Percentiles rank a stretch among this genome's conserved stretches.
These are phyloP conservation scores for Nephelium lappaceum DNA, from an alignment of 345 rosid species.

Conservation along the genomic window DNA sequence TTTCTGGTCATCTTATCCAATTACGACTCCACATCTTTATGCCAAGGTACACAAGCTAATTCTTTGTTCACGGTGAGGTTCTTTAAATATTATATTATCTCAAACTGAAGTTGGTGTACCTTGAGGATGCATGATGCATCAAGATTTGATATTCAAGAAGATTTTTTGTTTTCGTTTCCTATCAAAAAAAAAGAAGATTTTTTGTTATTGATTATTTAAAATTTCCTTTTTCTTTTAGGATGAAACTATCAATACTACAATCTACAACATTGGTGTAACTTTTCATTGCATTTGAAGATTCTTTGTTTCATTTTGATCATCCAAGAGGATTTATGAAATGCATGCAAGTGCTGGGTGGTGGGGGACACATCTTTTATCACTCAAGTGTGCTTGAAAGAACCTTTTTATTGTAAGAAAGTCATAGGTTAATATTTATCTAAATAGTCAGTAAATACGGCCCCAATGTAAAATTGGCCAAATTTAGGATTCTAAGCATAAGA, in stretches of 20 bases:
- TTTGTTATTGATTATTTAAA: background rate
- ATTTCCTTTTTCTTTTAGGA: background rate
- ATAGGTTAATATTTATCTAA: background rate
- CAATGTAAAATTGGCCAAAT: background rate
- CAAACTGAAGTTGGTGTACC: background rate
- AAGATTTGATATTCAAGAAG: background rate
- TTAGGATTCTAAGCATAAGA: background rate
- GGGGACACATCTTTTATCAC: background rate
- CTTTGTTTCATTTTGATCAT: conserved; percentile 3
- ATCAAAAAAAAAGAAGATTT: no score
- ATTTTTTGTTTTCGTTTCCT: no score
- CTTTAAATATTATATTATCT: background rate
- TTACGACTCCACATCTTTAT: conserved; percentile 70
- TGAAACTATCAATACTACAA: background rate
- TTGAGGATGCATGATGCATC: background rate
- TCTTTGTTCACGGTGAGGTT: background rate
- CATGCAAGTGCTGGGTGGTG: conserved; percentile 4
- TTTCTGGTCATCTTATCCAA: conserved; percentile 97
- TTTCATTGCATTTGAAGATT: background rate
- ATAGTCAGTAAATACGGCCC: background rate
- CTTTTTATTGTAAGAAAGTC: background rate
- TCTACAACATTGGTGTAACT: background rate
- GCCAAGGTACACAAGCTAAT: conserved; percentile 54
- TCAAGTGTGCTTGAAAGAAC: background rate
- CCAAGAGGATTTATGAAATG: background rate